A percentile compares a stretch with the other conserved stretches of the same genome.
Conservation (phyloP, 164 flowering plant genomes). For the Vitis riparia region DNA sequence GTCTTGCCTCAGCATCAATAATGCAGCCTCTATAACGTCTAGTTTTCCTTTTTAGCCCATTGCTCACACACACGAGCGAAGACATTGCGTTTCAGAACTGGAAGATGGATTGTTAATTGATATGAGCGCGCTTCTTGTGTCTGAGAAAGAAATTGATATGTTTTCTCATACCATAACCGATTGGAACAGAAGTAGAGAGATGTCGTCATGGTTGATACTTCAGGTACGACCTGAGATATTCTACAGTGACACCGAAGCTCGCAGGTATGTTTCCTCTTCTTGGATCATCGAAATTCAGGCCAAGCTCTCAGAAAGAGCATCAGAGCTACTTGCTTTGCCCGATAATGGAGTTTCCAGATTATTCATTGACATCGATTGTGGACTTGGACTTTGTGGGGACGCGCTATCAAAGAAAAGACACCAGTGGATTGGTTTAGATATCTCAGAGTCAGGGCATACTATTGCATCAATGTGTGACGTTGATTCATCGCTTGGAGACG, state of each 20-base stretch:
- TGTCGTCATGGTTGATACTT: conserved; percentile 71
- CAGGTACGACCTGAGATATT: conserved; percentile 95
- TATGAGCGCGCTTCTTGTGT: too few relatives aligned
- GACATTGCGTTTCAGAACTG: too few relatives aligned
- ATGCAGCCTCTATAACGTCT: too few relatives aligned
- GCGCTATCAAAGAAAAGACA: conserved; percentile 78
- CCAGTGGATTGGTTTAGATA: conserved; percentile 95
- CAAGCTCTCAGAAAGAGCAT: conserved; percentile 80
- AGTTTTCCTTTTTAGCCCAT: too few relatives aligned
- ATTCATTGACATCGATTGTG: conserved; percentile 95
- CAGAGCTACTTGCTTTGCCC: conserved; percentile 92
- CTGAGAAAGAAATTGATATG: too few relatives aligned
- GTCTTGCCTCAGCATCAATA: too few relatives aligned
- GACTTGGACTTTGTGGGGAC: conserved; percentile 96
- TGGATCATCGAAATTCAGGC: conserved; percentile 92
- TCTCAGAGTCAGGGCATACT: conserved; percentile 83
- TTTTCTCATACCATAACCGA: too few relatives aligned
- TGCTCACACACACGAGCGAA: too few relatives aligned
- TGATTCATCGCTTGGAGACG: conserved; percentile 82
- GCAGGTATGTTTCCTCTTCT: conserved; percentile 88
- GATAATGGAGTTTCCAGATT: conserved; percentile 81
- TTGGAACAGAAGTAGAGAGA: conserved; percentile 2
- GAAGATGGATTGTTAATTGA: too few relatives aligned
- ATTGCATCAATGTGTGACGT: conserved; percentile 83
- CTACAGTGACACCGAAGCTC: conserved; percentile 81